These are phyloP conservation scores for Fragosphaeria purpurea DNA, from an alignment of 2,329 filamentous ascomycete genomes.

Conservation along the genomic window DNA sequence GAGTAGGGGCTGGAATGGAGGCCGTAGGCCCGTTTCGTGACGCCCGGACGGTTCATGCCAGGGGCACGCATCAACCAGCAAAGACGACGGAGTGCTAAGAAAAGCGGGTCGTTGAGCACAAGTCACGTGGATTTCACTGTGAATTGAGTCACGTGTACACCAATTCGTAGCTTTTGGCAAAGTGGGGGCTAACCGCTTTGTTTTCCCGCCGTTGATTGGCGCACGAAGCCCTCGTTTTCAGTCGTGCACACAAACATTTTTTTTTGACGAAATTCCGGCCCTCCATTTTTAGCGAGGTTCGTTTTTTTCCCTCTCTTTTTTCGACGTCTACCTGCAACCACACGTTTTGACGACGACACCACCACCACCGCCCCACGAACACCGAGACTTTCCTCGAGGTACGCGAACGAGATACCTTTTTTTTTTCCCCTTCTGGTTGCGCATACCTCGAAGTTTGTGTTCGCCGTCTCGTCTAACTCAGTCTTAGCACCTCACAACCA, in stretches of 20 bases:
- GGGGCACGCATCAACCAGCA: neutral
- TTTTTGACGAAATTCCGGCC: slow-evolving; percentile 7
- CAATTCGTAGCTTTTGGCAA: neutral
- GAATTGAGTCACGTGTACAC: neutral
- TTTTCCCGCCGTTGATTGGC: slow-evolving; percentile 4
- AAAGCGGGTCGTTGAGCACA: neutral
- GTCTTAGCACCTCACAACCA: slow-evolving; percentile 30
- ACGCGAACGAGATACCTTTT: neutral
- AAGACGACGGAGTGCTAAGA: no score
- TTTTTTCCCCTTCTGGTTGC: neutral
- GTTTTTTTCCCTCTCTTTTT: slow-evolving; percentile 5
- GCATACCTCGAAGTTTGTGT: neutral
- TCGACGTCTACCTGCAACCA: slow-evolving; percentile 9
- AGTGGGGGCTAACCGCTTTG: no score
- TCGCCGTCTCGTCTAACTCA: slow-evolving; percentile 1
- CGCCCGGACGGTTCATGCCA: neutral
- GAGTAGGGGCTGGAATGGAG: neutral
- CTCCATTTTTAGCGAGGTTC: slow-evolving; percentile 8
- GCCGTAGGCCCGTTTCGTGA: slow-evolving; percentile 2
- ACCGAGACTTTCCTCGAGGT: neutral
- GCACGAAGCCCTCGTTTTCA: slow-evolving; percentile 1
- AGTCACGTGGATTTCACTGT: neutral
- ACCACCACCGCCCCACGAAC: neutral
- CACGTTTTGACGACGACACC: slow-evolving; percentile 8
- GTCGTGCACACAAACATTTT: slow-evolving; percentile 11